These are phyloP conservation scores for Paraconiothyrium sp. DNA, from an alignment of 2,329 filamentous ascomycete species.

Conservation along the genomic window DNA sequence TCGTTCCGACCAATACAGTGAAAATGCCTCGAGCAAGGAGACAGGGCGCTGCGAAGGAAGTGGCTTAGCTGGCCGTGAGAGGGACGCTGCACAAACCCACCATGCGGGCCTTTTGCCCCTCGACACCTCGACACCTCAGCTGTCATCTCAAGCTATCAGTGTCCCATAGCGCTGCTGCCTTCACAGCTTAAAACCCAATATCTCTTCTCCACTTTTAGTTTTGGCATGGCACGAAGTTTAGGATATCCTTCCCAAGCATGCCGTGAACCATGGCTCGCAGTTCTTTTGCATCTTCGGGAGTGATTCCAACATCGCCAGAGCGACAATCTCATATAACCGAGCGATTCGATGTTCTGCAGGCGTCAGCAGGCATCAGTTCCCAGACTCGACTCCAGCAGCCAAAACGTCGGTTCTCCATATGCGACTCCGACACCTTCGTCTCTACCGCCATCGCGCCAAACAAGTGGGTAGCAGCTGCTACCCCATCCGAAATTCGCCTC, in stretches of 20 bases:
- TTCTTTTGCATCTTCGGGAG: slow-evolving; percentile 14
- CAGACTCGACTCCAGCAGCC: slow-evolving; percentile 21
- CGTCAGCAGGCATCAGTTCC: slow-evolving; percentile 16
- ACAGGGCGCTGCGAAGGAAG: slow-evolving; percentile 1
- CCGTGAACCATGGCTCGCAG: slow-evolving; percentile 12
- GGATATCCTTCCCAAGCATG: not conserved
- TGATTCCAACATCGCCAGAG: slow-evolving; percentile 6
- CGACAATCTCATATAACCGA: slow-evolving; percentile 2
- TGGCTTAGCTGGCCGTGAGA: not conserved
- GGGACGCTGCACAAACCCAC: not conserved
- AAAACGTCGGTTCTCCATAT: slow-evolving; percentile 13
- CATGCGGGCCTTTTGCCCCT: not conserved
- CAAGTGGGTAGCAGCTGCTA: slow-evolving; percentile 27
- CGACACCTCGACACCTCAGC: not conserved
- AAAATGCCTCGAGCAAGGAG: not conserved
- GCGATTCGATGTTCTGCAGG: slow-evolving; percentile 18
- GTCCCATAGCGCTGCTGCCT: not conserved
- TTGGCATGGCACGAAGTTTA: slow-evolving; percentile 7
- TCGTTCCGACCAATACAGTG: not conserved
- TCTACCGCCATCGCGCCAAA: slow-evolving; percentile 29
- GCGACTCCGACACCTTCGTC: slow-evolving; percentile 18
- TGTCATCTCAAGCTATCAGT: not conserved
- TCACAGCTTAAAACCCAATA: not conserved
- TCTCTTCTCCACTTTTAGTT: slow-evolving; percentile 8
- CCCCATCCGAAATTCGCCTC: slow-evolving; percentile 25